A percentile compares a stretch with the other conserved stretches of the same genome.
phyloP scores from a whole-genome alignment of 345 rosid species.

The Rhodamnia argentea region DNA sequence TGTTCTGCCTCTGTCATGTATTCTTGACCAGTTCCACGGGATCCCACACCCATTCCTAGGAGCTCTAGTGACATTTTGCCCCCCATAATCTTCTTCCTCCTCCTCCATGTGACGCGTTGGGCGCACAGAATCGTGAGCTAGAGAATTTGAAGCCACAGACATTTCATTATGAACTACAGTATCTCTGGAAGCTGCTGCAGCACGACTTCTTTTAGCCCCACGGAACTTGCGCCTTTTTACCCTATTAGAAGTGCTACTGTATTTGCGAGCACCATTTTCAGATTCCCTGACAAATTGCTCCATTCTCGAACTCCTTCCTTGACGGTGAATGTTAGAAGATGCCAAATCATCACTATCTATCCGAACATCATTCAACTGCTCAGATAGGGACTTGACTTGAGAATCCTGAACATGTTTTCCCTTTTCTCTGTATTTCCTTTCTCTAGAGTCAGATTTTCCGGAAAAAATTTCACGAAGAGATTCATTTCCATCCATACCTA shows the following conservation, averaged over 20 bases:
- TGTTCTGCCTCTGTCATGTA: conserved; percentile 74
- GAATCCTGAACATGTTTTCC: conserved; percentile 38
- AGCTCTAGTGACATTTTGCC: conserved; percentile 35
- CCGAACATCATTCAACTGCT: conserved; percentile 51
- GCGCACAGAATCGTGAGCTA: conserved; percentile 29
- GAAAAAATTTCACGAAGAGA: conserved; percentile 36
- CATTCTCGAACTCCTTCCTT: conserved; percentile 18
- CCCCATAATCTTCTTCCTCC: conserved; percentile 34
- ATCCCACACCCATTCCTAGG: conserved; percentile 92
- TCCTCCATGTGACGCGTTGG: conserved; percentile 31
- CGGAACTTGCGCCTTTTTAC: conserved; percentile 58
- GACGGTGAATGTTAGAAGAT: conserved; percentile 44
- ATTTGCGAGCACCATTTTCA: conserved; percentile 23
- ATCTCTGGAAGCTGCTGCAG: conserved; percentile 28
- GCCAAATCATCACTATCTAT: conserved; percentile 62
- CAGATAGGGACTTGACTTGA: conserved; percentile 51
- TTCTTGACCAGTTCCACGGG: conserved; percentile 97
- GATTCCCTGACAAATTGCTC: conserved; percentile 21
- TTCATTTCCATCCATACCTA: conserved; percentile 23
- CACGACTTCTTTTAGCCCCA: conserved; percentile 43
- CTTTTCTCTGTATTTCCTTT: conserved; percentile 32
- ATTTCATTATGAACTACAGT: conserved; percentile 53
- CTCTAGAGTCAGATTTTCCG: conserved; percentile 33
- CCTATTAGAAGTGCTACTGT: conserved; percentile 30
- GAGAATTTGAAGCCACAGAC: conserved; percentile 76